phyloP scores from a whole-genome alignment of 208 protist genomes.

The Phytomonas sp. region DNA sequence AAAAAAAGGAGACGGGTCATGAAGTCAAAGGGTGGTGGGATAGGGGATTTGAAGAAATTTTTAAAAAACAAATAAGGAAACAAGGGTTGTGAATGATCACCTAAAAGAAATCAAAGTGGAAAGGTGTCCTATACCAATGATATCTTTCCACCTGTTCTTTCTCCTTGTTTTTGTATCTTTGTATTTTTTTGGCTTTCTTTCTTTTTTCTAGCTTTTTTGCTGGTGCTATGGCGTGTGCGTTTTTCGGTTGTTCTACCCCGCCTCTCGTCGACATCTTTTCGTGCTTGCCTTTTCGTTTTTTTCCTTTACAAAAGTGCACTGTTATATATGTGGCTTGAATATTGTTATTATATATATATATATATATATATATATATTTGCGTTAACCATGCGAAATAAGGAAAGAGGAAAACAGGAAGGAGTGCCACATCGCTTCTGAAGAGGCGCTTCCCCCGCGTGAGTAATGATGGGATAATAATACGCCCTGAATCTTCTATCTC shows the following conservation, averaged over 20 bases:
- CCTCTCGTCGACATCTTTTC: neutral
- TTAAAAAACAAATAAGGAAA: constrained; percentile 14
- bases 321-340: too few species aligned
- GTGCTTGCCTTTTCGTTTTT: neutral
- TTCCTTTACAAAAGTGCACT: too few species aligned
- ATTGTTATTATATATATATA: neutral
- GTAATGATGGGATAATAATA: neutral
- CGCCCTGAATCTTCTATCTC: neutral
- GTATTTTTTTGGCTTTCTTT: neutral
- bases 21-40: neutral
- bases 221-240: constrained; percentile 1
- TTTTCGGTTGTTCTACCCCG: constrained; percentile 4
- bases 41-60: constrained; percentile 11
- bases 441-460: neutral
- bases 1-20: constrained; percentile 12
- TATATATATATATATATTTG: constrained; percentile 1
- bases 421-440: neutral
- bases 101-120: neutral
- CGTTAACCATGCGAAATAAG: neutral
- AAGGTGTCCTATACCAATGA: neutral
- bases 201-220: constrained; percentile 5
- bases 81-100: neutral
- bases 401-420: neutral
- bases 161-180: constrained; percentile 11
- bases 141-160: constrained; percentile 11